These are phyloP conservation scores for Globisporangium ultimum DNA, from an alignment of 352 stramenopile genomes.

Conservation along the genomic window DNA sequence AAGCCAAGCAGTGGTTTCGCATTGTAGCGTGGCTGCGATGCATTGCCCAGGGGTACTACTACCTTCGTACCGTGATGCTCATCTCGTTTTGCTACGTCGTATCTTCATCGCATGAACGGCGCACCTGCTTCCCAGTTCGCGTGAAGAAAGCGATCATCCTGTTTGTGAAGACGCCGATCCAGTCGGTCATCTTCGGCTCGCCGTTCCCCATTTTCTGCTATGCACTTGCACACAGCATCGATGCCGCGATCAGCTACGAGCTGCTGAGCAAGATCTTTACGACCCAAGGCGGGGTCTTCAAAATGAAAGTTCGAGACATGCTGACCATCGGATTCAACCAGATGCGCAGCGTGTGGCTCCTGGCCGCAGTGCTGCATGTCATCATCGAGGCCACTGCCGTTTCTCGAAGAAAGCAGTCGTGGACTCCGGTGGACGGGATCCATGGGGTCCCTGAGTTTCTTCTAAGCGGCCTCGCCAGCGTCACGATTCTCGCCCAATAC, in stretches of 20 bases:
- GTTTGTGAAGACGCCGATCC: constrained; percentile 11
- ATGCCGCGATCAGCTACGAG: constrained; percentile 15
- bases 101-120: background rate
- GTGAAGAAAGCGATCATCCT: background rate
- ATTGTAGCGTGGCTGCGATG: constrained; percentile 21
- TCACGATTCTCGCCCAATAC: constrained; percentile 6
- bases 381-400: background rate
- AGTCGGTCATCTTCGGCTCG: constrained; percentile 15
- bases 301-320: constrained; percentile 4
- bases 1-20: constrained; percentile 20
- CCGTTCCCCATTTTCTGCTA: constrained; percentile 19
- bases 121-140: background rate
- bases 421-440: constrained; percentile 8
- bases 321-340: constrained; percentile 13
- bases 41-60: constrained; percentile 15
- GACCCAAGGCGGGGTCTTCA: constrained; percentile 6
- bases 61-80: constrained; percentile 12
- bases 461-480: constrained; percentile 6
- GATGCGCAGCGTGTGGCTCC: constrained; percentile 17
- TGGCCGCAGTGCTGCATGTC: constrained; percentile 3
- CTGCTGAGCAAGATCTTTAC: constrained; percentile 8
- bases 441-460: constrained; percentile 7
- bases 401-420: constrained; percentile 1
- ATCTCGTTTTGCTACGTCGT: constrained; percentile 4
- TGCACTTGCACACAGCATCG: constrained; percentile 13